These are phyloP conservation scores for Erodium trifolium DNA, from an alignment of 441 rosid species.

Conservation along the genomic window DNA sequence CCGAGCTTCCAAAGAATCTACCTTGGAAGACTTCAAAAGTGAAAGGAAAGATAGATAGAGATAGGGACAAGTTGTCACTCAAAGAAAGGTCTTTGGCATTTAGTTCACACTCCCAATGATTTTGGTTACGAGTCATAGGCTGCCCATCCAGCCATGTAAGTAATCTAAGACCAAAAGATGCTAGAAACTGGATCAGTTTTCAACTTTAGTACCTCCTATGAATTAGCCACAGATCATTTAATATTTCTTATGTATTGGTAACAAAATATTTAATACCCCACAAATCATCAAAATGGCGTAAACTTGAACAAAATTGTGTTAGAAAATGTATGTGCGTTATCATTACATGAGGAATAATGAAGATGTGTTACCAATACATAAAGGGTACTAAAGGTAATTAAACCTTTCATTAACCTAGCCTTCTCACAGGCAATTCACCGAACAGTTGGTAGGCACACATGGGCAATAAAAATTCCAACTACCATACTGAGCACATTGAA, in stretches of 20 bases:
- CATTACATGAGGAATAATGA: too few species aligned
- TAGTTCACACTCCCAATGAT: constrained; percentile 1
- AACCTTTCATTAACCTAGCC: not conserved
- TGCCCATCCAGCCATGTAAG: not conserved
- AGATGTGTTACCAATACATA: too few species aligned
- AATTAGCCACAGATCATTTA: too few species aligned
- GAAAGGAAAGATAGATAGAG: not conserved
- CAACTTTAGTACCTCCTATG: too few species aligned
- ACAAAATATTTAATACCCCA: too few species aligned
- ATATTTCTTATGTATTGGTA: too few species aligned
- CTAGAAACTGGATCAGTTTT: not conserved
- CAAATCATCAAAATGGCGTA: too few species aligned
- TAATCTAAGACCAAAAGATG: not conserved
- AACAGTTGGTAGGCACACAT: not conserved
- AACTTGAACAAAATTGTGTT: too few species aligned
- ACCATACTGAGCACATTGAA: not conserved
- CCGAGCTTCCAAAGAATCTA: not conserved
- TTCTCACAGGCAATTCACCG: constrained; percentile 2
- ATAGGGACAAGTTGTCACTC: not conserved
- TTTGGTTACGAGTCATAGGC: not conserved
- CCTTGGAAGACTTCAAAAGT: not conserved
- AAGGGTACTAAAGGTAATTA: too few species aligned
- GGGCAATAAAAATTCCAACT: not conserved
- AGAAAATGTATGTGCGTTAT: too few species aligned
- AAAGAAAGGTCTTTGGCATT: not conserved